Conservation (phyloP, 371 early-diverging fungal genomes). For the Circinella minor region DNA sequence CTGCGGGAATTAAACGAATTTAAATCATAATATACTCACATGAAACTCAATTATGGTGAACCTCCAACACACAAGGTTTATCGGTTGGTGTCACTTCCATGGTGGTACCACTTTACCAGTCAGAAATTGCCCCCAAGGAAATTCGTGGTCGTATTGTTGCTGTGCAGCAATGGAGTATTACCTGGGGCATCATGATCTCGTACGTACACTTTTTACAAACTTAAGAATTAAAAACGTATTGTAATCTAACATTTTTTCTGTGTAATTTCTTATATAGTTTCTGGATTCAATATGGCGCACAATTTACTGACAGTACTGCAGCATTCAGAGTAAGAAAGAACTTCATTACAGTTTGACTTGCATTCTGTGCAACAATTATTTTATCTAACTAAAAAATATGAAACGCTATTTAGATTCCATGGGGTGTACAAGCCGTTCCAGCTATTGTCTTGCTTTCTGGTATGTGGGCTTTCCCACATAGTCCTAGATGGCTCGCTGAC, state of each 20-base stretch:
- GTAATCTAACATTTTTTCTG: too few relatives aligned
- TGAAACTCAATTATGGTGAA: neutral
- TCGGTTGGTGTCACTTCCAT: constrained; percentile 65
- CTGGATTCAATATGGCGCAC: constrained; percentile 31
- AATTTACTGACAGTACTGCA: constrained; percentile 30
- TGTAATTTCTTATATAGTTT: constrained; percentile 13
- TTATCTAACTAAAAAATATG: too few relatives aligned
- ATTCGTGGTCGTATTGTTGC: constrained; percentile 77
- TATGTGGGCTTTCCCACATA: constrained; percentile 77
- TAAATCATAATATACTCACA: neutral
- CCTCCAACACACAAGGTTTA: constrained; percentile 20
- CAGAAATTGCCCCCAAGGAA: constrained; percentile 74
- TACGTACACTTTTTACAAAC: constrained; percentile 21
- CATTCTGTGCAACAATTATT: too few relatives aligned
- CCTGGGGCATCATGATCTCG: constrained; percentile 61
- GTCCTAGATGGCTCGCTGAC: constrained; percentile 87
- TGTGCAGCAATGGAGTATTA: constrained; percentile 82
- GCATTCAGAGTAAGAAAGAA: constrained; percentile 62
- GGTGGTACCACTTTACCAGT: constrained; percentile 79
- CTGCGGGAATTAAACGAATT: neutral
- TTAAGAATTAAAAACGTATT: too few relatives aligned
- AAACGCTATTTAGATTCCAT: constrained; percentile 47
- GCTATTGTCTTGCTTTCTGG: constrained; percentile 70
- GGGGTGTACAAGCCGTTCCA: constrained; percentile 83
- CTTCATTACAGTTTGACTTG: too few relatives aligned